These are phyloP conservation scores for Paraurostyla sp. DNA, from an alignment of 73 alveolate species.

Conservation along the genomic window DNA sequence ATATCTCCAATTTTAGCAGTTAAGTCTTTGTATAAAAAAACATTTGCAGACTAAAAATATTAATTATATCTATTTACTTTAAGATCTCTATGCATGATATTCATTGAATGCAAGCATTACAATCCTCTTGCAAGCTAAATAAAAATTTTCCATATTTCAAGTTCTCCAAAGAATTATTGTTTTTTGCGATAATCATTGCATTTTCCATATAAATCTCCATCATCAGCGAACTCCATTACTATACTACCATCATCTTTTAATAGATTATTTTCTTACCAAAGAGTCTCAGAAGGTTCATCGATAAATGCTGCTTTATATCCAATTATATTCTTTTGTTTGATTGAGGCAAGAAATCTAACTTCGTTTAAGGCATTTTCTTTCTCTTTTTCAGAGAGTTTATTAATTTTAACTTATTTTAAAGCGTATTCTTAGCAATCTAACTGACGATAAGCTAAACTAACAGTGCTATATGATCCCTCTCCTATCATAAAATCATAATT, in stretches of 20 bases:
- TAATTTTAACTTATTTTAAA: conserved; percentile 55
- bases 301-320: conserved; percentile 57
- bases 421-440: conserved; percentile 57
- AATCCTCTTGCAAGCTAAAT: conserved; percentile 83
- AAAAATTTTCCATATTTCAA: conserved; percentile 59
- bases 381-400: conserved; percentile 55
- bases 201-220: conserved; percentile 66
- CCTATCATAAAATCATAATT: neutral
- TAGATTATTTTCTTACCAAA: conserved; percentile 37
- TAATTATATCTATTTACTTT: conserved; percentile 12
- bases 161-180: conserved; percentile 2
- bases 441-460: conserved; percentile 66
- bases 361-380: conserved; percentile 72
- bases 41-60: conserved; percentile 74
- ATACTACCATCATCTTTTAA: neutral
- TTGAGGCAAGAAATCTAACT: conserved; percentile 68
- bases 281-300: conserved; percentile 25
- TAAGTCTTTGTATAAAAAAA: conserved; percentile 76
- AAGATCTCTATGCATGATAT: conserved; percentile 82
- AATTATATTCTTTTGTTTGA: conserved; percentile 51
- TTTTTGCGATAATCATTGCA: conserved; percentile 36
- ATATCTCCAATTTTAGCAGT: conserved; percentile 84
- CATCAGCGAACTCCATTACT: conserved; percentile 69
- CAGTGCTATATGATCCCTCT: conserved; percentile 89
- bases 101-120: conserved; percentile 81